These are phyloP conservation scores for Pilatotrama ljubarskyi DNA, from an alignment of 768 basidiomycete species.

Conservation along the genomic window DNA sequence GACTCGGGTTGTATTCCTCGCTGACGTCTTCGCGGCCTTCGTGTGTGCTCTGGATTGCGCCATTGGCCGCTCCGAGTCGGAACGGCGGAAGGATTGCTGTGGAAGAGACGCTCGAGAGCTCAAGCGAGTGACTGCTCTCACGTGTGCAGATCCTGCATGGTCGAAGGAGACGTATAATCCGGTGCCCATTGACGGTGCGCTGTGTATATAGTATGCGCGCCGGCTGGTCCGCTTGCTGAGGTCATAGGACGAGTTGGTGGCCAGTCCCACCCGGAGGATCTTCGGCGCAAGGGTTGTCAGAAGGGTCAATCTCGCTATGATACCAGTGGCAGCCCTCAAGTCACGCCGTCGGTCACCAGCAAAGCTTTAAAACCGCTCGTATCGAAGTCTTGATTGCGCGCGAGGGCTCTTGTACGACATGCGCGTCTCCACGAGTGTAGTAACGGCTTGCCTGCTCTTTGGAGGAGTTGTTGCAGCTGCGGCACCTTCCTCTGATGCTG, in stretches of 20 bases:
- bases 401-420: neutral
- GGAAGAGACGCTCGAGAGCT: neutral
- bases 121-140: neutral
- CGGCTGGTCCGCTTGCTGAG: neutral
- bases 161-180: neutral
- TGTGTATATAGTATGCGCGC: neutral
- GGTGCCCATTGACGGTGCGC: too few species aligned
- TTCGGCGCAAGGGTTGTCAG: conserved; percentile 2
- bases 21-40: neutral
- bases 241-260: neutral
- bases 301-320: neutral
- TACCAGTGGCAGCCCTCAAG: too few species aligned
- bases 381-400: neutral
- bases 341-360: neutral
- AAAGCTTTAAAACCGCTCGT: neutral
- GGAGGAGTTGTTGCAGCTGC: neutral
- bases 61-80: conserved; percentile 17
- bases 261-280: neutral
- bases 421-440: neutral
- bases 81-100: neutral
- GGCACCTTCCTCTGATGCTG: neutral
- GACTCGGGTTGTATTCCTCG: neutral
- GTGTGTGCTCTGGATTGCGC: neutral
- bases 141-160: neutral
- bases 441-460: neutral